Evolutionary conservation across 805 yeast species (phyloP).

Genomic region (Yamadazyma akitaensis): DNA sequence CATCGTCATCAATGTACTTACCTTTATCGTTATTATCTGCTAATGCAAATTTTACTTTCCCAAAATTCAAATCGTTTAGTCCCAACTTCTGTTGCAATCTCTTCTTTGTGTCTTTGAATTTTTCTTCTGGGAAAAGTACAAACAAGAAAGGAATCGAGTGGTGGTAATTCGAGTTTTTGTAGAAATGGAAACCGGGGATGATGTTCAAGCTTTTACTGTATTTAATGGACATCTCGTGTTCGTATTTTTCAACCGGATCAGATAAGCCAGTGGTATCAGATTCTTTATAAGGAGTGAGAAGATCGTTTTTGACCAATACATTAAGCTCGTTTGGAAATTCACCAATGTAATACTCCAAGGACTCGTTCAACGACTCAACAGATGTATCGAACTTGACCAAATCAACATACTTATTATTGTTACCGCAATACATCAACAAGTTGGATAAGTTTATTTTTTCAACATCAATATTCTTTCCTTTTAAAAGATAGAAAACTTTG

Average conservation of each 20-base stretch:
- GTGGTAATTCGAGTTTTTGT: slow-evolving; percentile 57
- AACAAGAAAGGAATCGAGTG: slow-evolving; percentile 90
- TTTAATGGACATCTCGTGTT: slow-evolving; percentile 21
- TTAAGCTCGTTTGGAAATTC: slow-evolving; percentile 43
- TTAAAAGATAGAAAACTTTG: slow-evolving; percentile 53
- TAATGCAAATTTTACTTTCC: slow-evolving; percentile 65
- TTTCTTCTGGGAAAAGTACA: slow-evolving; percentile 65
- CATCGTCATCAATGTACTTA: slow-evolving; percentile 48
- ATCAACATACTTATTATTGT: slow-evolving; percentile 36
- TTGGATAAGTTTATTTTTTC: slow-evolving; percentile 25
- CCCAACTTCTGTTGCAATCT: slow-evolving; percentile 73
- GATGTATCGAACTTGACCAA: slow-evolving; percentile 34
- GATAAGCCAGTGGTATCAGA: slow-evolving; percentile 14
- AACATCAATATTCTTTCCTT: slow-evolving; percentile 29
- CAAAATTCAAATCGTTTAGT: slow-evolving; percentile 74
- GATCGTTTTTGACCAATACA: slow-evolving; percentile 34
- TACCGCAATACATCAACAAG: slow-evolving; percentile 58
- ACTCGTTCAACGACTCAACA: slow-evolving; percentile 32
- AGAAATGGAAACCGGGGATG: slow-evolving; percentile 72
- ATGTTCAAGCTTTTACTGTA: slow-evolving; percentile 36
- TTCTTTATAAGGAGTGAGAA: slow-evolving; percentile 20
- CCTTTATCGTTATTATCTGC: slow-evolving; percentile 43
- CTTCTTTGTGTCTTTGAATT: slow-evolving; percentile 54
- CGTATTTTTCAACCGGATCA: slow-evolving; percentile 21
- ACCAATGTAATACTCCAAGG: slow-evolving; percentile 38